Evolutionary conservation across 768 basidiomycete genomes (phyloP).

Genomic region (Leccinum truebloodii): DNA sequence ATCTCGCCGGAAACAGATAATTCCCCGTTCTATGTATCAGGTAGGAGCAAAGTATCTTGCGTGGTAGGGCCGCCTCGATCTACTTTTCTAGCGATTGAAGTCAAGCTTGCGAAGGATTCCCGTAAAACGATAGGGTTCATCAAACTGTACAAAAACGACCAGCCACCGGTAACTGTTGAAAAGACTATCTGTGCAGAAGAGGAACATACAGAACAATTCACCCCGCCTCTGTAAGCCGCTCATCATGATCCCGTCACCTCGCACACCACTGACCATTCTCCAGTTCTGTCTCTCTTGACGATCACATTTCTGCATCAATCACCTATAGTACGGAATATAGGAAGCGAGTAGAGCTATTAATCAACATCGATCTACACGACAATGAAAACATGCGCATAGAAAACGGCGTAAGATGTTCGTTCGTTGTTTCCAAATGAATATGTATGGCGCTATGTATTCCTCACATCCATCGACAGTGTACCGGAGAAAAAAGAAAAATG

Average conservation of each 20-base stretch:
- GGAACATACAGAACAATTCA: neutral
- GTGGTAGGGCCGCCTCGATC: neutral
- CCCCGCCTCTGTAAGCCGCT: conserved; percentile 11
- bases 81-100: neutral
- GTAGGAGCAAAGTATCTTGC: neutral
- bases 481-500: conserved; percentile 4
- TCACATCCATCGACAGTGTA: conserved; percentile 8
- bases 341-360: neutral
- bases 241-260: neutral
- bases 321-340: neutral
- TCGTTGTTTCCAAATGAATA: neutral
- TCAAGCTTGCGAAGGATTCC: conserved; percentile 12
- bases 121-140: conserved; percentile 9
- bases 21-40: neutral
- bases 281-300: neutral
- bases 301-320: neutral
- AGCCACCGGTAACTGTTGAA: neutral
- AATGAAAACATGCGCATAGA: neutral
- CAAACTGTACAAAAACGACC: neutral
- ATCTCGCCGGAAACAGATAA: too few species aligned
- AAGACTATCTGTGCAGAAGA: neutral
- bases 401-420: conserved; percentile 7
- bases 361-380: conserved; percentile 7
- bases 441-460: neutral
- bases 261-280: neutral